Evolutionary conservation across 768 basidiomycete species (phyloP), one percentile per base, ranked within the genome.

Genomic region (Mycena belliarum): DNA sequence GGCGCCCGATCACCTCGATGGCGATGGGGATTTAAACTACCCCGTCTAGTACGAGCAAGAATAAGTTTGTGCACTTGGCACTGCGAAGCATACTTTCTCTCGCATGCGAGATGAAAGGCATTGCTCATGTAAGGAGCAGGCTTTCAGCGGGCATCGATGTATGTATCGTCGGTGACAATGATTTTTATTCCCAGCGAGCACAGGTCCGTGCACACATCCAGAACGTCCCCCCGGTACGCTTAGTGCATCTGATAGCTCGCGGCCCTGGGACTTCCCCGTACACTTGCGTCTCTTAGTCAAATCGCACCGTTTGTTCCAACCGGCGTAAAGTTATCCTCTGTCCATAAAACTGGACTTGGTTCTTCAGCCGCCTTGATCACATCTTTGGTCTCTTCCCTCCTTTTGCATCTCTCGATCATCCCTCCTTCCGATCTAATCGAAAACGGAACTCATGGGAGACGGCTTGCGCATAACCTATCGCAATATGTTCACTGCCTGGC

Each of bases 291-390:
- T 0, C 80, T 97, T 26, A 69, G 77, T 1, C 75, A 80, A 47
- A 83, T 98, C n/a, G 75, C 85, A 4, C 90, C 91, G 0, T 98
- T 98, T 76, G 78, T 76, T 29, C 77, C 80, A 24, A 87, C 91
- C 16, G 82, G 85, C 54, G 87, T 89, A 46, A 74, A 72, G 0
- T 78, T 99, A 35, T 74, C 80, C 0, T 76, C 91, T 48, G 95
- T 96, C n/a, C 95, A 98, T 81, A 99, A 99, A 76, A 98, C 97
- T 0, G 97, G 97, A 10, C 84, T 98, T 46, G 97, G 97, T 38
- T 98, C 95, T 7, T 97, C 95, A 3, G 97, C 97, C 6, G 94
- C 97, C 0, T 82, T 99, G 61, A 97, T 98, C 70, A 98, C 97
- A 2, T 96, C 96, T 42, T 84, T 98, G 57, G 89, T 94, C 49